Conservation (phyloP, 495 filamentous ascomycete species). For the Penicillium verhagenii region DNA sequence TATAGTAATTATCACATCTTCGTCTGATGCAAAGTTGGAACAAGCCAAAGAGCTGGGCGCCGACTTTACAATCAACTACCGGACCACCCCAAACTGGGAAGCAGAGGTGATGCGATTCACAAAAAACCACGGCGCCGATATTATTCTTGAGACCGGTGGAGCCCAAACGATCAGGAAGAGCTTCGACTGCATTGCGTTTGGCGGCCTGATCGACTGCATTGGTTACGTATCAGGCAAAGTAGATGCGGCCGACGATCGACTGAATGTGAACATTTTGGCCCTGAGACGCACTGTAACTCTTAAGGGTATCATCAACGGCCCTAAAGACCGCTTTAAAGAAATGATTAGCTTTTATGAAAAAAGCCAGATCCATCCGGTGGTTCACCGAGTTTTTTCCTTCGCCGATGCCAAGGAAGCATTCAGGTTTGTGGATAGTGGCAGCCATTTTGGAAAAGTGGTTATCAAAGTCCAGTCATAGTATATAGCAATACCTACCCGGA, state of each 20-base stretch:
- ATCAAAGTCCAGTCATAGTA: slow-evolving; percentile 50
- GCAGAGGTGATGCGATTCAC: slow-evolving; percentile 64
- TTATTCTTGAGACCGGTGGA: slow-evolving; percentile 69
- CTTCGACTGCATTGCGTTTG: slow-evolving; percentile 62
- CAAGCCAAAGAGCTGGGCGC: slow-evolving; percentile 59
- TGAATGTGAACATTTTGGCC: slow-evolving; percentile 53
- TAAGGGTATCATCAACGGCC: slow-evolving; percentile 62
- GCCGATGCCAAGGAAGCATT: slow-evolving; percentile 53
- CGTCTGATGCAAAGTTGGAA: slow-evolving; percentile 62
- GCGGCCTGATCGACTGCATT: slow-evolving; percentile 66
- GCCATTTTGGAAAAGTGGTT: slow-evolving; percentile 73
- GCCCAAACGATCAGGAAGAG: slow-evolving; percentile 59
- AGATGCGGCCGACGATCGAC: slow-evolving; percentile 37
- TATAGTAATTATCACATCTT: slow-evolving; percentile 72
- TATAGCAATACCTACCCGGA: not conserved
- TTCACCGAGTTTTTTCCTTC: slow-evolving; percentile 60
- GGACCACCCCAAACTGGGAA: slow-evolving; percentile 65
- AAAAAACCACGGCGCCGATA: slow-evolving; percentile 59
- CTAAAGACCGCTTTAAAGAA: slow-evolving; percentile 57
- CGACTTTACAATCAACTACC: slow-evolving; percentile 65
- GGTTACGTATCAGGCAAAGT: slow-evolving; percentile 63
- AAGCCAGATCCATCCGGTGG: slow-evolving; percentile 59
- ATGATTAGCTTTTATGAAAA: slow-evolving; percentile 60
- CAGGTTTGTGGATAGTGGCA: slow-evolving; percentile 58
- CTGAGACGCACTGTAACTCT: slow-evolving; percentile 51